Evolutionary conservation across 177 flowering plant genomes (phyloP).

Genomic region (Vitis hybrid): DNA sequence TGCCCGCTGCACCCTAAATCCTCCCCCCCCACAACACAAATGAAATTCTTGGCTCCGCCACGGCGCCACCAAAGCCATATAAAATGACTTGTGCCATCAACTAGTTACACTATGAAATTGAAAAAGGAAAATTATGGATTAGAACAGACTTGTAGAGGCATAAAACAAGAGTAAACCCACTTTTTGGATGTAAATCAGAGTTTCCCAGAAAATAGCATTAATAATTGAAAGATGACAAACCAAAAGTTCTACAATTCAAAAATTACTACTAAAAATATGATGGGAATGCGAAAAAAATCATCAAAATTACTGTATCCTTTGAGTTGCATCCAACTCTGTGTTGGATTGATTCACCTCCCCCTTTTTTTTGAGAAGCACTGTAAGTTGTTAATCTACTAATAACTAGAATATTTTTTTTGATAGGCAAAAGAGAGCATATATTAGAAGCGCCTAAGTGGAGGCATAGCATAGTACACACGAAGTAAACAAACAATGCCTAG

Average conservation of each 20-base stretch:
- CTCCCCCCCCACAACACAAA: no score
- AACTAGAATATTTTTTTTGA: not conserved
- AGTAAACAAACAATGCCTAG: no score
- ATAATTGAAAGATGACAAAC: not conserved
- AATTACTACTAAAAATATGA: not conserved
- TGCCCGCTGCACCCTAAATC: no score
- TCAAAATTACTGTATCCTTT: not conserved
- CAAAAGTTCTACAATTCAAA: not conserved
- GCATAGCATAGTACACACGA: no score
- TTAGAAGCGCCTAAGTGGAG: no score
- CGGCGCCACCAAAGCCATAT: no score
- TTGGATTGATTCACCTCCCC: not conserved
- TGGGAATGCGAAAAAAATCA: not conserved
- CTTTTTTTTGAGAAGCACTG: not conserved
- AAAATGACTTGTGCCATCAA: no score
- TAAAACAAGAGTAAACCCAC: not conserved
- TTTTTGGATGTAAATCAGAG: not conserved
- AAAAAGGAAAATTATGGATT: not conserved
- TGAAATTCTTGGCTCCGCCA: no score
- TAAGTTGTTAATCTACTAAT: not conserved
- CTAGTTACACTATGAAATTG: not conserved
- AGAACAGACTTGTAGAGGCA: not conserved
- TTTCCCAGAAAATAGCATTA: not conserved
- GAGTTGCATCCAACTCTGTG: not conserved
- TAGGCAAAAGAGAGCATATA: no score